Conservation (phyloP, 495 filamentous ascomycete species). For the Aspergillus asperescens region DNA sequence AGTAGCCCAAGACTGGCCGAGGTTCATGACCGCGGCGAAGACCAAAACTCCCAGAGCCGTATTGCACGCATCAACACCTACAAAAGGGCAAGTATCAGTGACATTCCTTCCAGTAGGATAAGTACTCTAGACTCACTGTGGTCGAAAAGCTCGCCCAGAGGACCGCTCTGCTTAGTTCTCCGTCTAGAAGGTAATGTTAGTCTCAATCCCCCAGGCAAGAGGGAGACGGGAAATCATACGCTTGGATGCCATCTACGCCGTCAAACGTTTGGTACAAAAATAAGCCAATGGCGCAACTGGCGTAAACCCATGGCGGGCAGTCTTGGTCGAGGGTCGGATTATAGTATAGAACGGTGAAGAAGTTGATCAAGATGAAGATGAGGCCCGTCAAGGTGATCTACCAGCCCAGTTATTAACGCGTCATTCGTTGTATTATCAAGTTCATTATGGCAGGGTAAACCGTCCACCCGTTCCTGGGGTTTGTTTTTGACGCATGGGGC, state of each 20-base stretch:
- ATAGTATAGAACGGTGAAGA: conserved; percentile 93
- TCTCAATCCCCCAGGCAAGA: background rate
- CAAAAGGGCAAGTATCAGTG: conserved; percentile 1
- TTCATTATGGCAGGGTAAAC: too few species aligned
- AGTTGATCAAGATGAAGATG: conserved; percentile 83
- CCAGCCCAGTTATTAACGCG: conserved; percentile 10
- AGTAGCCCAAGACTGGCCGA: conserved; percentile 89
- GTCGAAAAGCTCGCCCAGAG: conserved; percentile 93
- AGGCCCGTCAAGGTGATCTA: conserved; percentile 90
- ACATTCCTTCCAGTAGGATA: background rate
- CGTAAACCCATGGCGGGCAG: conserved; percentile 93
- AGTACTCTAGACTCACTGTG: conserved; percentile 58
- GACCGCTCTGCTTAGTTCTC: conserved; percentile 86
- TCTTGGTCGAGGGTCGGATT: conserved; percentile 90
- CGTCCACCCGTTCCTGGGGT: background rate
- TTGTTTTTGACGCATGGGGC: background rate
- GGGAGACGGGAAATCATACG: conserved; percentile 47
- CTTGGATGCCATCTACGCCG: conserved; percentile 91
- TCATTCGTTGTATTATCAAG: background rate
- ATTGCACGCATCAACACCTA: conserved; percentile 89
- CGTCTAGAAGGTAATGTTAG: conserved; percentile 48
- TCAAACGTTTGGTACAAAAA: conserved; percentile 99
- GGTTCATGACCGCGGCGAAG: conserved; percentile 84
- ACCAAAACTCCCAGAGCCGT: conserved; percentile 90
- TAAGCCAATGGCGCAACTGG: conserved; percentile 78